phyloP scores from a whole-genome alignment of 192 early-diverging fungal genomes.

The Gamsiella multidivaricata region DNA sequence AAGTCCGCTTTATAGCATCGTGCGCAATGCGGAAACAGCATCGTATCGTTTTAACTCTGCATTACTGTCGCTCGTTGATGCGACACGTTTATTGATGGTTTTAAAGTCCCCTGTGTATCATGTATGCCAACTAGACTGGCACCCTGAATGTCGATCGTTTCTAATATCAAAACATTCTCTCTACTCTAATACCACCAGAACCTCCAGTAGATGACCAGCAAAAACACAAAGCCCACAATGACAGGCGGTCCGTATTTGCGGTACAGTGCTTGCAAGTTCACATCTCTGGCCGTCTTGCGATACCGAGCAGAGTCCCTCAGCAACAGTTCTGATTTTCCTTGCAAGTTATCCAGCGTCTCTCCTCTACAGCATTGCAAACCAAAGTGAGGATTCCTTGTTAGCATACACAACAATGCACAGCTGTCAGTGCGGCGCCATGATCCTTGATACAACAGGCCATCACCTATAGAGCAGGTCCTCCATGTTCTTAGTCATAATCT shows the following conservation, averaged over 20 bases:
- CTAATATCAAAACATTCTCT: not conserved
- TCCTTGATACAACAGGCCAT: not conserved
- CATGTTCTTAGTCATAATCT: slow-evolving; percentile 99
- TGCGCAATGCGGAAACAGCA: too few relatives aligned
- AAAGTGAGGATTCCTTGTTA: slow-evolving; percentile 64
- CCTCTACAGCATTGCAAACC: slow-evolving; percentile 51
- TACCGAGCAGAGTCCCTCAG: slow-evolving; percentile 77
- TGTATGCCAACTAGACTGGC: too few relatives aligned
- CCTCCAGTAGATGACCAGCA: slow-evolving; percentile 79
- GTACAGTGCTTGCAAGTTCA: slow-evolving; percentile 90
- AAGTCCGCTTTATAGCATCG: too few relatives aligned
- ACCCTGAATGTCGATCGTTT: not conserved
- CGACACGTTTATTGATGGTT: too few relatives aligned
- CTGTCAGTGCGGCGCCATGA: too few relatives aligned
- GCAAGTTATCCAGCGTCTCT: slow-evolving; percentile 71
- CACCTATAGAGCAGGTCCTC: slow-evolving; percentile 87
- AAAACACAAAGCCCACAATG: slow-evolving; percentile 81
- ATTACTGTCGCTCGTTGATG: too few relatives aligned
- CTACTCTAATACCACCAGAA: slow-evolving; percentile 63
- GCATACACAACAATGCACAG: not conserved
- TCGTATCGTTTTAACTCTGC: too few relatives aligned
- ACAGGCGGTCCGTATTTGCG: slow-evolving; percentile 95
- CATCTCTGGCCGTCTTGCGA: slow-evolving; percentile 84
- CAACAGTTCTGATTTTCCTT: slow-evolving; percentile 65
- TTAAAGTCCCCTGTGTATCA: too few relatives aligned